Percentiles rank a stretch among this genome's conserved stretches.
These are phyloP conservation scores for Penicillium lividum DNA, from an alignment of 495 filamentous ascomycete species.

Conservation along the genomic window DNA sequence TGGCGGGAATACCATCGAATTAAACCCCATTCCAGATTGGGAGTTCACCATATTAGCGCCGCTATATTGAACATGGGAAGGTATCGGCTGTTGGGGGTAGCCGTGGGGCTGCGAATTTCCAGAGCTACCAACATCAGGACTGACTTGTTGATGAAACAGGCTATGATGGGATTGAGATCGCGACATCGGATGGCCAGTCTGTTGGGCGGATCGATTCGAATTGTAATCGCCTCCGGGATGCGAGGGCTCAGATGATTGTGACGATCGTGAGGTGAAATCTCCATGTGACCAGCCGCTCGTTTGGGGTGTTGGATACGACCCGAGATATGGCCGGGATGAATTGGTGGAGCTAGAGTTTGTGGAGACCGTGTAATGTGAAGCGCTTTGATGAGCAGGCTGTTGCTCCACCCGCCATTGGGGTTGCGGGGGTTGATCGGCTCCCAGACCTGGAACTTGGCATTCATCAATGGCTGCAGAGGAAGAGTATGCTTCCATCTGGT, in stretches of 20 bases:
- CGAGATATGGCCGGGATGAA: constrained; percentile 9
- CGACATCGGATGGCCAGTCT: constrained; percentile 6
- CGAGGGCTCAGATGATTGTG: constrained; percentile 10
- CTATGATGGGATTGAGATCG: constrained; percentile 21
- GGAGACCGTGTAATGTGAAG: neutral
- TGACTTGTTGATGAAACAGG: constrained; percentile 2
- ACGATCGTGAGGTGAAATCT: constrained; percentile 2
- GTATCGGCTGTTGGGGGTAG: constrained; percentile 14
- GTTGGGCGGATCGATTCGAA: neutral
- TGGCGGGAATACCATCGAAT: constrained; percentile 2
- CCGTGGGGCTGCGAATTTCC: constrained; percentile 13
- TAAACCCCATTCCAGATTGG: constrained; percentile 9
- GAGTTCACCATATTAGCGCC: constrained; percentile 14
- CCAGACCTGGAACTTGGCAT: constrained; percentile 55
- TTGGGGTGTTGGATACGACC: constrained; percentile 14
- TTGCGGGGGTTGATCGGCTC: constrained; percentile 51
- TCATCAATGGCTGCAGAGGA: neutral
- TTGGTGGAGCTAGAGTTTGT: constrained; percentile 5
- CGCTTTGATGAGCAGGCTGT: constrained; percentile 2
- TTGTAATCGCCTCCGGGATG: constrained; percentile 3
- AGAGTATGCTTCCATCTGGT: neutral
- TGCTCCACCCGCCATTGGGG: constrained; percentile 26
- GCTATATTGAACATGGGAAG: constrained; percentile 16
- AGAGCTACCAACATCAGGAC: neutral
- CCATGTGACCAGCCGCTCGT: constrained; percentile 6